Base-by-base conservation (phyloP, 176 grass and related monocot species). In the Leersia perrieri region DNA sequence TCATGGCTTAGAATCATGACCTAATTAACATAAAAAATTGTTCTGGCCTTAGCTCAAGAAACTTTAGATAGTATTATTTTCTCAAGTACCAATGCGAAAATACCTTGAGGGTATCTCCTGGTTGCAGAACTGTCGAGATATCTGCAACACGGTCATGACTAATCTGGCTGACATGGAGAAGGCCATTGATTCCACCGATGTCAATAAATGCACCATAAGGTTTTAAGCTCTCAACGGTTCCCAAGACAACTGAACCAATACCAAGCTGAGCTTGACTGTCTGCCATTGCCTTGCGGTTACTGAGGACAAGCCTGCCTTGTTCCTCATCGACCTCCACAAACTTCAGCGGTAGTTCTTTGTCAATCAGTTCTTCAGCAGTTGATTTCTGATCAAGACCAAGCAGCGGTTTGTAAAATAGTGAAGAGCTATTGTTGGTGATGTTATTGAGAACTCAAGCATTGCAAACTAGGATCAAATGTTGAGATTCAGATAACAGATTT, bases 1-100 rank as follows among this genome's bases (percentile, higher is more conserved):
- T 95, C 96, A 93, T 95, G 92, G 82, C 96, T 99, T 76, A 99
- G 81, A 49, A 99, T 89, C 96, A 99, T 95, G 55, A 95, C 92
- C 96, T 95, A 74, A 74, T 41, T 79, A 57, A 57, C 29, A 87
- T 33, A 38, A 53, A 7, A 41, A 81, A 10, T 23, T 29, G 16
- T 27, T 34, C 1, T 44, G 27, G 35, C 27, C 23, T 75, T 58
- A 83, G 85, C 72, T 78, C 33, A 64, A 18, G 57, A 58, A 77
- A 70, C 61, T 70, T 7, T 18, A 83, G 33, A 81, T 66, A 31
- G 11, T 28, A 65, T 20, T 57, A 78, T 60, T 75, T 60, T 75
- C 30, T 3, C 68, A 73, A 65, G 36, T 49, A 82, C 35, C 20
- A 74, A 23, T 6, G 49, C 42, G 72, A 20, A 23, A 87, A 67